A percentile compares a stretch with the other conserved stretches of the same genome.
Evolutionary conservation across 768 basidiomycete species (phyloP).

Genomic region (Pleurotus sapidus): DNA sequence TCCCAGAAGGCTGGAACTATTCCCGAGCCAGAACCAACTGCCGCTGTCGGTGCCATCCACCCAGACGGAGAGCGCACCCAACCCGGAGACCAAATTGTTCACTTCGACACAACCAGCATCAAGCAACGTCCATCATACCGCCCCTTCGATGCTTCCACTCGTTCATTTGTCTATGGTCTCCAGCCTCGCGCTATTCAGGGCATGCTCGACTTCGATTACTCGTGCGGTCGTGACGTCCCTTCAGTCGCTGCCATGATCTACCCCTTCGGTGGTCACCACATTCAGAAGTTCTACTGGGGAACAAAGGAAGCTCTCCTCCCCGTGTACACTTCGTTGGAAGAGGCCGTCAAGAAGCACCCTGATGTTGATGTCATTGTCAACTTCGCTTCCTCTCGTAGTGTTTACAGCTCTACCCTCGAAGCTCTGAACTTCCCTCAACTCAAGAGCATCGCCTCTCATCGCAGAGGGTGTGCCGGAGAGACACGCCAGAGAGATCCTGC

Average conservation of each 20-base stretch:
- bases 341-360: slow-evolving; percentile 91
- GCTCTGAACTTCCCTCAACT: slow-evolving; percentile 64
- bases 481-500: slow-evolving; percentile 94
- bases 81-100: slow-evolving; percentile 85
- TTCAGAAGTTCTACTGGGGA: slow-evolving; percentile 99
- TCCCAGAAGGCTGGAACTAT: slow-evolving; percentile 38
- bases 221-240: slow-evolving; percentile 88
- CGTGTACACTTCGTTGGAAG: slow-evolving; percentile 89
- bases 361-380: slow-evolving; percentile 98
- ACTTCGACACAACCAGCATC: slow-evolving; percentile 61
- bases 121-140: slow-evolving; percentile 72
- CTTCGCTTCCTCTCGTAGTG: slow-evolving; percentile 93
- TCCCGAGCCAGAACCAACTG: slow-evolving; percentile 30
- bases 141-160: slow-evolving; percentile 92
- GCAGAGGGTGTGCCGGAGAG: slow-evolving; percentile 99
- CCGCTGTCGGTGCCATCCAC: slow-evolving; percentile 68
- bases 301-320: slow-evolving; percentile 98
- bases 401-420: slow-evolving; percentile 93
- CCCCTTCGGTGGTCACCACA: slow-evolving; percentile 99
- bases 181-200: slow-evolving; percentile 99
- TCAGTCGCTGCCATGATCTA: slow-evolving; percentile 99
- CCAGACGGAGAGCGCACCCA: slow-evolving; percentile 80
- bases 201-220: slow-evolving; percentile 97
- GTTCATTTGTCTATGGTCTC: slow-evolving; percentile 96
- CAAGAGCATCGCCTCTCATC: slow-evolving; percentile 80